phyloP scores from a whole-genome alignment of 371 early-diverging fungal species.

The Mucor racemosus region DNA sequence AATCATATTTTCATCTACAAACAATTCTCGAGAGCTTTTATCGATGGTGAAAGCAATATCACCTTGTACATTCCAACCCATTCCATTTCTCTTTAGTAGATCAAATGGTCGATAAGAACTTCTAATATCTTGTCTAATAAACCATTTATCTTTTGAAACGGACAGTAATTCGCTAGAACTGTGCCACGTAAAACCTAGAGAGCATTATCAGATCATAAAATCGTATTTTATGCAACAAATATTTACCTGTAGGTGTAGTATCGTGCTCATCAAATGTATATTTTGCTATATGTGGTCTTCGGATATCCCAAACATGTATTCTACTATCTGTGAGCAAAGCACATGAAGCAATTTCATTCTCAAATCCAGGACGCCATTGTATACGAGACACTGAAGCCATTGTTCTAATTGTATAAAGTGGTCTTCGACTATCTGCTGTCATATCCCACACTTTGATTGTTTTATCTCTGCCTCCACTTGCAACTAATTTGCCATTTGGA shows the following conservation, averaged over 20 bases:
- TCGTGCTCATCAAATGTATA: constrained; percentile 76
- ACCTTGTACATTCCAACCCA: constrained; percentile 76
- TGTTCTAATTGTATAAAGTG: constrained; percentile 70
- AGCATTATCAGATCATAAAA: neutral
- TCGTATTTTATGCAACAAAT: neutral
- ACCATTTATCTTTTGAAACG: constrained; percentile 80
- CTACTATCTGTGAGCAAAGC: constrained; percentile 68
- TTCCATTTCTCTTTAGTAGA: constrained; percentile 56
- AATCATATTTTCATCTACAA: constrained; percentile 48
- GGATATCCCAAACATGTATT: constrained; percentile 80
- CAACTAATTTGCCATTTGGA: constrained; percentile 73
- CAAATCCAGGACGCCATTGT: constrained; percentile 79
- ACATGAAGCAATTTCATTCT: constrained; percentile 77
- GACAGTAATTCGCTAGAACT: constrained; percentile 70
- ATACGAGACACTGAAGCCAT: constrained; percentile 77
- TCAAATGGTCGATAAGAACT: constrained; percentile 54
- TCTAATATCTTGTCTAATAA: constrained; percentile 61
- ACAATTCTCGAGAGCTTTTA: constrained; percentile 36
- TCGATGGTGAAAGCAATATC: constrained; percentile 71
- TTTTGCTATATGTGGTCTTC: constrained; percentile 75
- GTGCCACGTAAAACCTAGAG: constrained; percentile 67
- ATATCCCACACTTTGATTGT: constrained; percentile 89
- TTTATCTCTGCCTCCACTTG: constrained; percentile 85
- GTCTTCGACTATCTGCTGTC: constrained; percentile 68
- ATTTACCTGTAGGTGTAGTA: constrained; percentile 61